Evolutionary conservation across 2,329 filamentous ascomycete genomes (phyloP), one percentile per base, ranked within the genome.

Genomic region (Aureobasidium sp.): DNA sequence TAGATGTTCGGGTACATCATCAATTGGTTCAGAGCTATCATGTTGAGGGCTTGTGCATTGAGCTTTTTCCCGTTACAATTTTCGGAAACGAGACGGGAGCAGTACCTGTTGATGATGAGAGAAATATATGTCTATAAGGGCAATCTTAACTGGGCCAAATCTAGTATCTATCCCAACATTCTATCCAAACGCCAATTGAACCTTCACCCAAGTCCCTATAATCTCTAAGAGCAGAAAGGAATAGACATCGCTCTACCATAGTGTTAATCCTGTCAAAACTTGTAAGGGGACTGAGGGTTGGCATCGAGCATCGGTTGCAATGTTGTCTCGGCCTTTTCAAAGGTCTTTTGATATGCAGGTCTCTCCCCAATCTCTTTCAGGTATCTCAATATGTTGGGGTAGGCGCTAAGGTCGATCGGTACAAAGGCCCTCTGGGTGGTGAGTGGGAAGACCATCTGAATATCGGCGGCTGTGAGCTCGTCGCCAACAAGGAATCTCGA

Each of bases 391-490:
- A 84, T 74, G 51, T 75, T 74, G 1, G 70, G 65, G 65, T 81
- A 81, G 0, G 67, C 70, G 2, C 63, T 66, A 53, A 84, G 65
- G 55, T 76, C 74, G 48, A 74, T 75, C 1, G 73, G 72, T 7
- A 66, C 67, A 63, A 79, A 83, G 37, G 73, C 71, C 20, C 82
- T 71, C 71, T 79, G 74, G 1, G 81, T 84, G 0, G 81, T 83
- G 17, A 85, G 69, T 5, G 74, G 71, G 63, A 78, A 82, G 0
- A 84, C 73, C 10, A 71, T 70, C 80, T 84, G 83, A 37, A 84
- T 73, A 68, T 85, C 83, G 1, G 82, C 83, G 1, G 72, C 79
- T 1, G 79, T 83, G 61, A 85, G 78, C 46, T 81, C 72, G 1
- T 73, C 68, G 2, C 82, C 83, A 0, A 78, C 80, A 9, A 85